Percentiles rank a stretch among this genome's conserved stretches.
Conservation (phyloP, 768 basidiomycete genomes). For the Lanmaoa pseudosensibilis region DNA sequence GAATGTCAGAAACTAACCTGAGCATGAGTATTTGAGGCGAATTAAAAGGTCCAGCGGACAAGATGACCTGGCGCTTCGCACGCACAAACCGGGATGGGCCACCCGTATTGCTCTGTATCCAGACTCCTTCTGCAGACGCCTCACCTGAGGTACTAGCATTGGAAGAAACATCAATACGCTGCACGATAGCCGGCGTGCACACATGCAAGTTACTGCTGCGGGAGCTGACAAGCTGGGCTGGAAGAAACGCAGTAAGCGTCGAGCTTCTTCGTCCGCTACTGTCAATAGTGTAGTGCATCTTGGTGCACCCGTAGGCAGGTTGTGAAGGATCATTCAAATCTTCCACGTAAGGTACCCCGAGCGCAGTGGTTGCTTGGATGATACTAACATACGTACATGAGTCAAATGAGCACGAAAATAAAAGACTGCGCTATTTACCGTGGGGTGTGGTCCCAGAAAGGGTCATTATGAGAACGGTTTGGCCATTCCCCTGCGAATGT, state of each 20-base stretch:
- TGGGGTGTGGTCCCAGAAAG: not conserved
- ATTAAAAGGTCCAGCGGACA: slow-evolving; percentile 39
- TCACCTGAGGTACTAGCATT: not conserved
- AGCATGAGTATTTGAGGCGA: slow-evolving; percentile 43
- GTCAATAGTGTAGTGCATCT: slow-evolving; percentile 1
- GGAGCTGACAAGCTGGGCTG: not conserved
- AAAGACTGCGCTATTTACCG: not conserved
- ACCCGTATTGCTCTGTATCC: not conserved
- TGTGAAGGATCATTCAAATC: not conserved
- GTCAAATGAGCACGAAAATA: not conserved
- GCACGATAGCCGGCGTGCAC: slow-evolving; percentile 4
- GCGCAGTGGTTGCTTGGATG: not conserved
- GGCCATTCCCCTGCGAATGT: not conserved
- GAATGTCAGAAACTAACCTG: slow-evolving; percentile 12
- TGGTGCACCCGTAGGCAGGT: slow-evolving; percentile 3
- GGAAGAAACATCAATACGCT: not conserved
- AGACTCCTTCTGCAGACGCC: not conserved
- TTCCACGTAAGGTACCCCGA: not conserved
- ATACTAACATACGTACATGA: not conserved
- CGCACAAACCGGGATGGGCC: not conserved
- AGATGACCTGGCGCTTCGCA: slow-evolving; percentile 27
- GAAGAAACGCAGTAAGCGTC: slow-evolving; percentile 15
- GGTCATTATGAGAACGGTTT: not conserved
- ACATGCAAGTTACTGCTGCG: slow-evolving; percentile 11
- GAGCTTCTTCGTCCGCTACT: slow-evolving; percentile 13